Base-by-base conservation (phyloP, 2,329 filamentous ascomycete species). In the Amphichorda felina region DNA sequence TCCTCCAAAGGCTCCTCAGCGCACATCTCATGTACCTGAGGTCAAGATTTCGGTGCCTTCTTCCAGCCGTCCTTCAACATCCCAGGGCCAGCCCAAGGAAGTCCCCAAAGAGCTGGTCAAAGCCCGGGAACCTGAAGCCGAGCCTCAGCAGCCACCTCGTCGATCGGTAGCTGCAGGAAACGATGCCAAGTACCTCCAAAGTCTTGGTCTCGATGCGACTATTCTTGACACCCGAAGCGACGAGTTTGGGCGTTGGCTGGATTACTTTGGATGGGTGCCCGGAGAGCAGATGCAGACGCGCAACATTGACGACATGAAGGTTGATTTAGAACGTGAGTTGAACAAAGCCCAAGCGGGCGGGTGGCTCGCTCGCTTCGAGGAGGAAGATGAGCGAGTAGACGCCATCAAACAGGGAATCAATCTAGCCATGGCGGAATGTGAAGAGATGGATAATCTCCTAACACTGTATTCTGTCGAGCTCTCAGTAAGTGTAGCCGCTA, bases 381-480 rank as follows among this genome's bases (percentile, higher is more conserved):
- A 91, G 45, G 87, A 94, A 48, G 89, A 96, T 52, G 87, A 91
- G 41, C 76, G 89, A 39, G 82, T 95, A 2, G 80, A 86, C 39
- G 82, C 83, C 18, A 85, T 98, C 45, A 87, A 89, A 48, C 74
- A 66, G 38, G 78, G 94, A 37, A 79, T 98, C 37, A 89, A 98
- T 51, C 71, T 80, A 43, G 83, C 87, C n/a, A 87, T 98, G 48
- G 73, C 79, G 15, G 91, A 98, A 60, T 96, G 91, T 50, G 93
- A 98, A 48, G 89, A 96, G 60, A 67, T 98, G 39, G 91, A 98
- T 54, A 93, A 93, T 40, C 68, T 98, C 27, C 65, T 98, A 35
- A 98, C 91, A 1, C 63, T 98, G 24, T 98, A 98, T 57, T 85
- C 84, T 32, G 91, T 96, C 18, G 91, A 98, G 56, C 68, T 98